Evolutionary conservation across 148 eudicot species (phyloP).

Genomic region (Polygonum aviculare): DNA sequence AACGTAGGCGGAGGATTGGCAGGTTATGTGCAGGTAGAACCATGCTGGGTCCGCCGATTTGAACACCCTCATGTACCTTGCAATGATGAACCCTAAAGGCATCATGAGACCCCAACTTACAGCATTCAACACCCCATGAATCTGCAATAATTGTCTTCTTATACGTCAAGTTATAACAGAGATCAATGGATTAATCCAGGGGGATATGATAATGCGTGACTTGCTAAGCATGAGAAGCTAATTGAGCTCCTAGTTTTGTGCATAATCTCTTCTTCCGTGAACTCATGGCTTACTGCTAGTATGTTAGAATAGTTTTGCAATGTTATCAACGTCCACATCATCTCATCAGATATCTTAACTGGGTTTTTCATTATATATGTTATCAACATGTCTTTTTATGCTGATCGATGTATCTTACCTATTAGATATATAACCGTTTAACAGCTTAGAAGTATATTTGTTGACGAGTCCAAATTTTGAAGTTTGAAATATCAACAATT

Average conservation of each 20-base stretch:
- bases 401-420: not conserved
- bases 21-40: slow-evolving; percentile 29
- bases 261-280: not conserved
- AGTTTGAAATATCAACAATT: not conserved
- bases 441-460: not conserved
- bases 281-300: too few relatives aligned
- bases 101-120: slow-evolving; percentile 54
- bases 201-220: too few relatives aligned
- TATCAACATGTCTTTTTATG: not conserved
- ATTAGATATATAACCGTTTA: not conserved
- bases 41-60: slow-evolving; percentile 23
- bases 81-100: slow-evolving; percentile 56
- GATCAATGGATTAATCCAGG: not conserved
- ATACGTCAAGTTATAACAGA: not conserved
- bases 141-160: slow-evolving; percentile 16
- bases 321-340: not conserved
- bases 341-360: not conserved
- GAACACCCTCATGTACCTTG: slow-evolving; percentile 40
- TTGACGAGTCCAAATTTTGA: too few relatives aligned
- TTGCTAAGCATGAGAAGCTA: too few relatives aligned
- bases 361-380: not conserved
- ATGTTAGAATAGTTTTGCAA: not conserved
- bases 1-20: slow-evolving; percentile 38
- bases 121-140: slow-evolving; percentile 47
- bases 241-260: too few relatives aligned